Base-by-base conservation (phyloP, 305 asterid genomes). In the Coffea humblotiana region DNA sequence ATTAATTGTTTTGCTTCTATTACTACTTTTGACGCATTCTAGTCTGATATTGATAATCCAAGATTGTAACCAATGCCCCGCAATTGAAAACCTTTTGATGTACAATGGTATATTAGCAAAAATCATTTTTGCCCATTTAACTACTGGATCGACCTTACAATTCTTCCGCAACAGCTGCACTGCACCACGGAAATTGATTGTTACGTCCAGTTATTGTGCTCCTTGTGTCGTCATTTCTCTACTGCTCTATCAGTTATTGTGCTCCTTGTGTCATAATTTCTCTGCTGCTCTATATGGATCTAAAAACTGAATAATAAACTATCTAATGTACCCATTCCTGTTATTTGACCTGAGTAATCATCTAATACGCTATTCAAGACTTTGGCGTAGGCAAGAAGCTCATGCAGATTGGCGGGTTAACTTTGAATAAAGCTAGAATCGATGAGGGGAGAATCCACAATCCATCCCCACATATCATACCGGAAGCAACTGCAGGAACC, bases 401-500 rank as follows among this genome's bases (percentile, higher is more conserved):
- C 97, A 92, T 94, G 82, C 98, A 94, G 37, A 94, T 88, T 6
- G 98, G 97, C 65, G 97, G 95, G 45, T 74, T 74, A 29, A 94
- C 68, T 85, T 89, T 90, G 51, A 90, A 86, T 32, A 94, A 56
- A 27, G 97, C 94, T 40, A 94, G 92, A 76, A 94, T 8, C 3
- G 93, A 89, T 29, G 97, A 88, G 58, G 98, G 98, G 47, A 94
- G 90, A 79, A 90, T 88, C 97, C 98, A 94, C 47, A 94, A 71
- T 11, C 98, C 98, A 82, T 92, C 97, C 37, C 98, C 97, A 78
- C 97, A 94, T 7, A 94, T 92, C 86, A 92, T 79, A 32, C 98
- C 98, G 1, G 97, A 94, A 2, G 98, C 97, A 54, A 90, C 95
- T 48, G 94, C 97, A 2, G 97, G 97, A 74, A 92, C 82, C 97